A percentile compares a stretch with the other conserved stretches of the same genome.
phyloP scores from a whole-genome alignment of 2,329 filamentous ascomycete species.

The Alternaria longipes region DNA sequence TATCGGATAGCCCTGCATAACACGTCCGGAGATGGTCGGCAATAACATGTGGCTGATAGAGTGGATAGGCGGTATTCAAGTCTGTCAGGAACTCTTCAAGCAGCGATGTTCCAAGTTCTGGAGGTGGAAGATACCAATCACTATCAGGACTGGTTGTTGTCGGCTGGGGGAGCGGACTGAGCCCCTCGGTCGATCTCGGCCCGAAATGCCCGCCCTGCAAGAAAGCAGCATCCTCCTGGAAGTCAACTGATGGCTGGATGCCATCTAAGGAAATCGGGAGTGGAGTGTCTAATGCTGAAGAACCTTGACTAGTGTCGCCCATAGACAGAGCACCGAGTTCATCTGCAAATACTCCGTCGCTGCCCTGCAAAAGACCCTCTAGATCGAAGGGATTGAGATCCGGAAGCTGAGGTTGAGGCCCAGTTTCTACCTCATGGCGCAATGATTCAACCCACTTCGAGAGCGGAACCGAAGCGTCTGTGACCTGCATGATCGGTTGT shows the following conservation, averaged over 20 bases:
- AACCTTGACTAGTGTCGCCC: not conserved
- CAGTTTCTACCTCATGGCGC: constrained; percentile 29
- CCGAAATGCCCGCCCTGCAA: constrained; percentile 23
- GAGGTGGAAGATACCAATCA: constrained; percentile 33
- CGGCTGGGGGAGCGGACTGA: constrained; percentile 1
- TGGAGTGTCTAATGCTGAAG: not conserved
- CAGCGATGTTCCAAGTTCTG: constrained; percentile 34
- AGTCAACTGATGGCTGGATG: constrained; percentile 20
- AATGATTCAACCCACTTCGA: constrained; percentile 31
- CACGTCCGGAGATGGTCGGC: constrained; percentile 37
- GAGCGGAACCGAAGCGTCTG: constrained; percentile 23
- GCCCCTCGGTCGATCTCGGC: not conserved
- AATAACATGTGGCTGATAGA: constrained; percentile 33
- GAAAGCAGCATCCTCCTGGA: constrained; percentile 27
- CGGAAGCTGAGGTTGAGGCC: constrained; percentile 19
- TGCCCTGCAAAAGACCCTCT: not conserved
- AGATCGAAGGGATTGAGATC: constrained; percentile 24
- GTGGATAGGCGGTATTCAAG: constrained; percentile 35
- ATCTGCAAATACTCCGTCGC: not conserved
- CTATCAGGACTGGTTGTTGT: constrained; percentile 10
- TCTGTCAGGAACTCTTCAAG: constrained; percentile 37
- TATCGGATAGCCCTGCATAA: constrained; percentile 32
- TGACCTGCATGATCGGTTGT: constrained; percentile 26
- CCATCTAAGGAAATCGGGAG: not conserved
- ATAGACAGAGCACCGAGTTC: not conserved